Conservation (phyloP, 352 stramenopile species). For the Globisporangium camurandrum region DNA sequence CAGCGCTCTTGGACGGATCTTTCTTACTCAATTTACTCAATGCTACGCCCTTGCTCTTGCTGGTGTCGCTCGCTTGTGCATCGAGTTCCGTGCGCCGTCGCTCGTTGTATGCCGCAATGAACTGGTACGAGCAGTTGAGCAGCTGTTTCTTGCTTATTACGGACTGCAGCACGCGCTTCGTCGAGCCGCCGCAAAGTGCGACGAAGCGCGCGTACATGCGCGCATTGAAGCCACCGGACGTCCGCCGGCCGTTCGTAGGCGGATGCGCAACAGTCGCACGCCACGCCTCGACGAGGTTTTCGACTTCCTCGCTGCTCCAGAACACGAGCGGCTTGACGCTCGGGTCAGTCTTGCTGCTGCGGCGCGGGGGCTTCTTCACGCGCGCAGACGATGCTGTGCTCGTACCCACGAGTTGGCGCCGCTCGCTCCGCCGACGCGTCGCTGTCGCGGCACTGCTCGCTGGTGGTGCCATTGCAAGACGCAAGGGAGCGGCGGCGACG, state of each 20-base stretch:
- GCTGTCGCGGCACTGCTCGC: background rate
- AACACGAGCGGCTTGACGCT: slow-evolving; percentile 11
- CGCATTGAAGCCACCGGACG: slow-evolving; percentile 7
- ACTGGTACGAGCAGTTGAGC: slow-evolving; percentile 11
- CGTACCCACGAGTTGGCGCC: background rate
- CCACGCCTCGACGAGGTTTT: slow-evolving; percentile 8
- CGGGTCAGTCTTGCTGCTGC: slow-evolving; percentile 12
- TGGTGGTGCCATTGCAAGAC: no score
- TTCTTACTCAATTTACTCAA: background rate
- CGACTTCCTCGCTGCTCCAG: slow-evolving; percentile 10
- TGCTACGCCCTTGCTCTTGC: background rate
- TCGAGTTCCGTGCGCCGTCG: background rate
- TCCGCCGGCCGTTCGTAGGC: background rate
- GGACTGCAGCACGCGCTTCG: slow-evolving; percentile 2
- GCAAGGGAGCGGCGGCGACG: no score
- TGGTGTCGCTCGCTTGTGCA: background rate
- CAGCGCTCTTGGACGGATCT: background rate
- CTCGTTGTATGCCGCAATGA: slow-evolving; percentile 9
- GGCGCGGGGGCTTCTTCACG: slow-evolving; percentile 1
- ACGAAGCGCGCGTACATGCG: slow-evolving; percentile 7
- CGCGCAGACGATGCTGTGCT: background rate
- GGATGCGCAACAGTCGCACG: slow-evolving; percentile 6
- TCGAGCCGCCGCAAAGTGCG: slow-evolving; percentile 5
- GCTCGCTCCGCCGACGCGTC: slow-evolving; percentile 7
- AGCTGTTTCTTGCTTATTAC: slow-evolving; percentile 12